Conservation (phyloP, 192 early-diverging fungal species). For the Entomortierella parvispora region DNA sequence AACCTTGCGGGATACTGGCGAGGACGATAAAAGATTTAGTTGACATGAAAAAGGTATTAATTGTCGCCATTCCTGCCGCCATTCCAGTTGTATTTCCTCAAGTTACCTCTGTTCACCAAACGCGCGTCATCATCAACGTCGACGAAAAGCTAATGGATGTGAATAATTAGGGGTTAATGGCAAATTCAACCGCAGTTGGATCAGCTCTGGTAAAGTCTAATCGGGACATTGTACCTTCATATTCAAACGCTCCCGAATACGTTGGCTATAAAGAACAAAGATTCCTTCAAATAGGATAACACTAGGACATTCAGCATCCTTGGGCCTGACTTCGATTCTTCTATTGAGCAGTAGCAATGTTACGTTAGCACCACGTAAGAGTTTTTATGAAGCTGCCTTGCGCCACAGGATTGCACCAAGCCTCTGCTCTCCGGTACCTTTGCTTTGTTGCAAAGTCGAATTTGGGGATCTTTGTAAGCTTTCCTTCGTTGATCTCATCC, state of each 20-base stretch:
- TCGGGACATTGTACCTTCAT: constrained; percentile 84
- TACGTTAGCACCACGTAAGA: not conserved
- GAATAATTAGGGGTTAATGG: too few species aligned
- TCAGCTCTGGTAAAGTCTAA: too few species aligned
- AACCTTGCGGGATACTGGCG: constrained; percentile 26
- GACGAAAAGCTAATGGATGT: constrained; percentile 65
- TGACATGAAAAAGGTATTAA: constrained; percentile 4
- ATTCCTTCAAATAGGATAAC: constrained; percentile 86
- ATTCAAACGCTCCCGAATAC: constrained; percentile 73
- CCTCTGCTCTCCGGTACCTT: constrained; percentile 51
- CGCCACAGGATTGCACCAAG: too few species aligned
- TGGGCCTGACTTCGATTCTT: constrained; percentile 24
- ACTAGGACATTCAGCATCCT: constrained; percentile 55
- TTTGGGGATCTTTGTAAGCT: constrained; percentile 63
- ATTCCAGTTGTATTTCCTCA: not conserved
- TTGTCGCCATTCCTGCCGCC: too few species aligned
- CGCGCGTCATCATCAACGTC: constrained; percentile 88
- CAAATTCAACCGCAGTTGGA: too few species aligned
- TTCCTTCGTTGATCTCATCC: constrained; percentile 58
- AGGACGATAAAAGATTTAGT: constrained; percentile 19
- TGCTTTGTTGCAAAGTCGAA: constrained; percentile 68
- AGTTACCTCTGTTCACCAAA: constrained; percentile 61
- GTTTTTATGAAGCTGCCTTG: not conserved
- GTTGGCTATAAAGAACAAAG: constrained; percentile 75
- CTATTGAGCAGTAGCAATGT: constrained; percentile 7